Conservation (phyloP, 164 flowering plant genomes). For the Aristolochia fimbriata region DNA sequence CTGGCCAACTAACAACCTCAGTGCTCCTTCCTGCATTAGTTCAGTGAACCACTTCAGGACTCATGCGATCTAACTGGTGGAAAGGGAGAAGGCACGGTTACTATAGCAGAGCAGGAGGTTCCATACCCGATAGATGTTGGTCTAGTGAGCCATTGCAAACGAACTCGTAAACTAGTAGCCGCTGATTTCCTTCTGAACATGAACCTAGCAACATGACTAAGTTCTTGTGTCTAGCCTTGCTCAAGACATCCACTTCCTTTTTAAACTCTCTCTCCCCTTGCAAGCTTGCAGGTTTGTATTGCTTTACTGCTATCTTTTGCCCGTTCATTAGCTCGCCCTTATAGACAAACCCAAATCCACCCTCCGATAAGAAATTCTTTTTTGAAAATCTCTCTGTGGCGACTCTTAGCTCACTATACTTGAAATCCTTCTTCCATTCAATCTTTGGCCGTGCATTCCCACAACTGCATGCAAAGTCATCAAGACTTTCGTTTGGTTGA, state of each 20-base stretch:
- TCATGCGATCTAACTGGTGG: too few relatives aligned
- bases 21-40: constrained; percentile 26
- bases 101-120: background rate
- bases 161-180: constrained; percentile 52
- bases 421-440: constrained; percentile 32
- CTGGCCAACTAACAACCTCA: constrained; percentile 40
- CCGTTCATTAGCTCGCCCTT: constrained; percentile 36
- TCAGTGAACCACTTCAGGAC: constrained; percentile 2
- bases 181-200: constrained; percentile 40
- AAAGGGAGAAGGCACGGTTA: too few relatives aligned
- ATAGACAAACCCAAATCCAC: constrained; percentile 54
- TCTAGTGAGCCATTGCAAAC: constrained; percentile 59
- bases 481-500: constrained; percentile 4
- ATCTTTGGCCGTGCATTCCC: constrained; percentile 29
- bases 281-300: constrained; percentile 36
- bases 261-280: constrained; percentile 56
- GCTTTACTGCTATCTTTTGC: constrained; percentile 42
- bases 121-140: constrained; percentile 42
- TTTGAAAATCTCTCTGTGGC: constrained; percentile 43
- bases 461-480: constrained; percentile 28
- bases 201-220: constrained; percentile 55
- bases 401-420: constrained; percentile 29
- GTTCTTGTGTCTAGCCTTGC: constrained; percentile 45
- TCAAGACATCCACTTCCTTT: constrained; percentile 42
- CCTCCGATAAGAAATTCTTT: constrained; percentile 40